phyloP scores from a whole-genome alignment of 169 alveolate genomes.

The Plasmodium adleri region DNA sequence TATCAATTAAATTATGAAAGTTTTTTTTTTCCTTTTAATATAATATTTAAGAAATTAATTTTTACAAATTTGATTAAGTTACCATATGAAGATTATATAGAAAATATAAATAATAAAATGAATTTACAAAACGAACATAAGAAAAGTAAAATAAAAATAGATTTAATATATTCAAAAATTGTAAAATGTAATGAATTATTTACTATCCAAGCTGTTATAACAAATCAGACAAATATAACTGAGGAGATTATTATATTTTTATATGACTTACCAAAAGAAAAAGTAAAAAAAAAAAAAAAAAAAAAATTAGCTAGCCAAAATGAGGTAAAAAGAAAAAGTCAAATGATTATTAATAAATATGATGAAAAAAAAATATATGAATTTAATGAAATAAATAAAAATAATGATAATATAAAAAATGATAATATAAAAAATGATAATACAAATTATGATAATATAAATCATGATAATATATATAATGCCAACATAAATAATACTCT shows the following conservation, averaged over 20 bases:
- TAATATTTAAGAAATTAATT: slow-evolving; percentile 16
- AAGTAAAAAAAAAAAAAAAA: background rate
- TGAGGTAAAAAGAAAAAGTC: background rate
- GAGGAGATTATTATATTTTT: slow-evolving; percentile 70
- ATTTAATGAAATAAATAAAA: background rate
- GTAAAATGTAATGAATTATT: slow-evolving; percentile 60
- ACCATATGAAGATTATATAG: slow-evolving; percentile 9
- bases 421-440: slow-evolving; percentile 10
- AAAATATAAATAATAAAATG: slow-evolving; percentile 3
- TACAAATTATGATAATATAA: background rate
- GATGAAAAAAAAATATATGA: background rate
- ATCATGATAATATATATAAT: too few relatives aligned
- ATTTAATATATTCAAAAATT: slow-evolving; percentile 36
- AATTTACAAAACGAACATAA: slow-evolving; percentile 14
- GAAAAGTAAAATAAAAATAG: slow-evolving; percentile 64
- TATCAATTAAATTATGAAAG: slow-evolving; percentile 29
- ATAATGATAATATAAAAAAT: background rate
- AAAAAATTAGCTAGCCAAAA: background rate
- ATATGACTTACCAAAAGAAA: slow-evolving; percentile 27
- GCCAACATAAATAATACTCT: too few relatives aligned
- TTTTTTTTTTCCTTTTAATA: slow-evolving; percentile 61
- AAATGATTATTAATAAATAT: background rate
- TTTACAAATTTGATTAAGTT: slow-evolving; percentile 12
- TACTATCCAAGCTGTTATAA: slow-evolving; percentile 53
- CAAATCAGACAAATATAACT: slow-evolving; percentile 66